Evolutionary conservation across 768 basidiomycete genomes (phyloP).

Genomic region (Amanita subjunquillea): DNA sequence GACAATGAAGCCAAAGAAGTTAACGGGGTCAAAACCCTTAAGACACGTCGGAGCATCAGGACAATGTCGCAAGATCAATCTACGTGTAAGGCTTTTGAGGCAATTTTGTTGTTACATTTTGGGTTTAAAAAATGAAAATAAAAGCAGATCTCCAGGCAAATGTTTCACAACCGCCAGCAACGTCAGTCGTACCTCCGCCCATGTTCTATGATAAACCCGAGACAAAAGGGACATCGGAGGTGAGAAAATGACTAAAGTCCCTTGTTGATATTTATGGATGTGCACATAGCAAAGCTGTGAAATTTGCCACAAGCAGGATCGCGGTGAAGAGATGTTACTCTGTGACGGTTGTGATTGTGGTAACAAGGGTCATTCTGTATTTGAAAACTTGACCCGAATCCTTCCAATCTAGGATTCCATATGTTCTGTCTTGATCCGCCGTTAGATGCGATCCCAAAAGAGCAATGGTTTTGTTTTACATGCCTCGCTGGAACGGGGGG

Average conservation of each 20-base stretch:
- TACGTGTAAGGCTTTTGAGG: constrained; percentile 18
- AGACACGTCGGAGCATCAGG: constrained; percentile 42
- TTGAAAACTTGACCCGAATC: constrained; percentile 1
- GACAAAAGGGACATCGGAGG: constrained; percentile 42
- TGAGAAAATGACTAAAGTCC: constrained; percentile 23
- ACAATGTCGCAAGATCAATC: constrained; percentile 41
- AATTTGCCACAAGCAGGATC: constrained; percentile 83
- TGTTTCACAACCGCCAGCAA: not conserved
- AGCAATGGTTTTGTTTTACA: constrained; percentile 92
- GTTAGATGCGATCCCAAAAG: constrained; percentile 73
- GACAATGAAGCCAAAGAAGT: constrained; percentile 55
- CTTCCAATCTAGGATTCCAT: constrained; percentile 66
- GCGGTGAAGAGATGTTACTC: constrained; percentile 85
- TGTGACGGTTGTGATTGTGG: constrained; percentile 38
- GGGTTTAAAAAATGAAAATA: not conserved
- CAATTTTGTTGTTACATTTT: not conserved
- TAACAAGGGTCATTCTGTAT: constrained; percentile 10
- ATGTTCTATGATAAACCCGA: constrained; percentile 37
- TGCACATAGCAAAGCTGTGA: constrained; percentile 72
- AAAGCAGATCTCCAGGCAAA: not conserved
- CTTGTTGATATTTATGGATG: constrained; percentile 16
- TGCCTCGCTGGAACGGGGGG: constrained; percentile 88
- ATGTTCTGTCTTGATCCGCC: constrained; percentile 96
- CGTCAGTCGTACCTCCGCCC: constrained; percentile 31
- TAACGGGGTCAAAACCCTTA: constrained; percentile 29